phyloP scores from a whole-genome alignment of 768 basidiomycete species.

The Rhizopogon vinicolor region DNA sequence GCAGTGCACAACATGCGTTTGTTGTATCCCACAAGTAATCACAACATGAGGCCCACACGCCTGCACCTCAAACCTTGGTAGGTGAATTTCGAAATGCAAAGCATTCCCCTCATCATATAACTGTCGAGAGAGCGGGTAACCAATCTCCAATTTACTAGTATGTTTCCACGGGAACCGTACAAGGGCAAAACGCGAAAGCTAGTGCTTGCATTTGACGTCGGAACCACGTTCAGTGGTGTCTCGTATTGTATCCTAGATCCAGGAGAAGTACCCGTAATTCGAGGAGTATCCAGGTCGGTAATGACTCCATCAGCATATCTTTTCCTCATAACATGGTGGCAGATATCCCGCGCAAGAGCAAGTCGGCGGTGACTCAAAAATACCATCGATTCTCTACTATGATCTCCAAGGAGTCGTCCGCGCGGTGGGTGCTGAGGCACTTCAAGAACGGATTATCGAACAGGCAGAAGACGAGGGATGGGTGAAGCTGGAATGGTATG shows the following conservation, averaged over 20 bases:
- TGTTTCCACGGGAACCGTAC: conserved; percentile 28
- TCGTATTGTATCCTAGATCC: conserved; percentile 33
- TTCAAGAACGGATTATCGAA: conserved; percentile 28
- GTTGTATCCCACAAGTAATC: no score
- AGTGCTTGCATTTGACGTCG: conserved; percentile 40
- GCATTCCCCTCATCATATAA: no score
- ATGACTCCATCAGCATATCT: neutral
- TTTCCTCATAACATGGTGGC: neutral
- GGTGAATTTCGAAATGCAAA: no score
- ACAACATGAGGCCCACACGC: no score
- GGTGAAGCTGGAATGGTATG: conserved; percentile 38
- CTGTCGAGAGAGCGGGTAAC: no score
- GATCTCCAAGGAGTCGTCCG: conserved; percentile 32
- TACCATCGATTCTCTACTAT: conserved; percentile 46
- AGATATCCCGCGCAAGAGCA: conserved; percentile 47
- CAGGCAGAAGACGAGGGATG: conserved; percentile 32
- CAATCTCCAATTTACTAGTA: conserved; percentile 5
- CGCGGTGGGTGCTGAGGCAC: conserved; percentile 42
- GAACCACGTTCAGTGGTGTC: conserved; percentile 40
- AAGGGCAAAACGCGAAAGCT: conserved; percentile 35
- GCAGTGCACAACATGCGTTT: no score
- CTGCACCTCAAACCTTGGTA: no score
- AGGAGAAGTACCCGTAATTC: conserved; percentile 28
- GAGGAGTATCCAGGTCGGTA: conserved; percentile 22
- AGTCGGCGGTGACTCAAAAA: conserved; percentile 42